These are phyloP conservation scores for Protomyces gravidus DNA, from an alignment of 1,139 yeast species.

Conservation along the genomic window DNA sequence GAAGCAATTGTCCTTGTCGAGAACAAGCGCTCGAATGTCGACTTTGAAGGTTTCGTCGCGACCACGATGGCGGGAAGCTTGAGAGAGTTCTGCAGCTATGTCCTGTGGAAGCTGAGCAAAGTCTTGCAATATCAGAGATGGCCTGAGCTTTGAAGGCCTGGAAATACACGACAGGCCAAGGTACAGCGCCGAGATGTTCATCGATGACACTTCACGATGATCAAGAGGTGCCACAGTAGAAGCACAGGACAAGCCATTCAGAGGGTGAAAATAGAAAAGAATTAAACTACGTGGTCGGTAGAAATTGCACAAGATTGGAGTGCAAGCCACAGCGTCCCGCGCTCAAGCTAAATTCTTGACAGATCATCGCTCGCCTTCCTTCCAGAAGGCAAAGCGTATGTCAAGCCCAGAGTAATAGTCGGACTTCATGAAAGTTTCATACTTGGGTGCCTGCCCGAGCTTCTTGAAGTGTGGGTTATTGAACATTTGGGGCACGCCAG, in stretches of 20 bases:
- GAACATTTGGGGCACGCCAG: neutral
- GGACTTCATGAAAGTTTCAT: neutral
- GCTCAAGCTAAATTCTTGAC: no score
- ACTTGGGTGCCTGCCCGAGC: neutral
- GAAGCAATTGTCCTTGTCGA: constrained; percentile 94
- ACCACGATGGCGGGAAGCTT: neutral
- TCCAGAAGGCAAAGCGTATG: neutral
- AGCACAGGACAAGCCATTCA: no score
- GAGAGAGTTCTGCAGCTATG: neutral
- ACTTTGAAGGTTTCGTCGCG: constrained; percentile 2
- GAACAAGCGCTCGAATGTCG: constrained; percentile 67
- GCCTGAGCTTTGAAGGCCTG: constrained; percentile 7
- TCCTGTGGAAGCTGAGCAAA: constrained; percentile 11
- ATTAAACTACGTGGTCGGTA: no score
- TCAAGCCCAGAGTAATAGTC: neutral
- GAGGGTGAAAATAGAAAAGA: no score
- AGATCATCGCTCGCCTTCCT: neutral
- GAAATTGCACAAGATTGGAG: no score
- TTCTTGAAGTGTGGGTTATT: neutral
- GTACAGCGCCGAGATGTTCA: constrained; percentile 53
- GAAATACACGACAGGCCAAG: constrained; percentile 3
- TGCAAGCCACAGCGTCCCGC: no score
- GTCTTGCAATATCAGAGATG: constrained; percentile 6
- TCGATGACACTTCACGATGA: no score
- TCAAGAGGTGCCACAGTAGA: no score